Evolutionary conservation across 139 green algal species (phyloP).

Genomic region (Chlorella sorokiniana): DNA sequence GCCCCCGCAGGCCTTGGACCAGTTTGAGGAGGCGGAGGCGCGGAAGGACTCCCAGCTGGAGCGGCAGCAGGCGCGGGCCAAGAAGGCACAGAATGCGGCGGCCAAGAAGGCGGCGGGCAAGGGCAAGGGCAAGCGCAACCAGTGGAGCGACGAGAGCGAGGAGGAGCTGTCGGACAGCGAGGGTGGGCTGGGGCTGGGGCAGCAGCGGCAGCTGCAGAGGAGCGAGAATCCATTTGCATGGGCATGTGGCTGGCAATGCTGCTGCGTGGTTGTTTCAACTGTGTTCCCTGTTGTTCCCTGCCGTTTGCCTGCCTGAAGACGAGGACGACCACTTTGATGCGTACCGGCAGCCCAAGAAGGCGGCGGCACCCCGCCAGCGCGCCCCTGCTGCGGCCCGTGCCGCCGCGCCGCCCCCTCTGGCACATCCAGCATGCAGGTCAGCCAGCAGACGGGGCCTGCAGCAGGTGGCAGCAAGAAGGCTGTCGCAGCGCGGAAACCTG

Average conservation of each 20-base stretch:
- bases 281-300: background rate
- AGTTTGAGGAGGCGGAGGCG: constrained; percentile 40
- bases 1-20: constrained; percentile 26
- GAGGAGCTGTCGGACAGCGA: constrained; percentile 48
- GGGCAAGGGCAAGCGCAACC: constrained; percentile 44
- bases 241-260: too few relatives aligned
- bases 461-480: constrained; percentile 22
- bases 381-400: background rate
- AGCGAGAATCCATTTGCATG: too few relatives aligned
- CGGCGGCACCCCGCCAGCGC: background rate
- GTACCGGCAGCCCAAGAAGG: background rate
- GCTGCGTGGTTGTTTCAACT: too few relatives aligned
- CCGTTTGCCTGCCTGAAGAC: background rate
- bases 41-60: constrained; percentile 16
- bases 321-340: constrained; percentile 17
- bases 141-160: constrained; percentile 47
- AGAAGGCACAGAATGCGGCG: constrained; percentile 25
- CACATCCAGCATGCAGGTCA: constrained; percentile 6
- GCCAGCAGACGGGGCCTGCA: constrained; percentile 20
- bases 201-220: too few relatives aligned
- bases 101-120: constrained; percentile 44
- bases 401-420: constrained; percentile 3
- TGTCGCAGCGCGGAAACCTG: constrained; percentile 24
- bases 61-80: constrained; percentile 39
- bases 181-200: background rate